A percentile compares a stretch with the other conserved stretches of the same genome.
Conservation (phyloP, 2,329 filamentous ascomycete species). For the Eurotiales sp. region DNA sequence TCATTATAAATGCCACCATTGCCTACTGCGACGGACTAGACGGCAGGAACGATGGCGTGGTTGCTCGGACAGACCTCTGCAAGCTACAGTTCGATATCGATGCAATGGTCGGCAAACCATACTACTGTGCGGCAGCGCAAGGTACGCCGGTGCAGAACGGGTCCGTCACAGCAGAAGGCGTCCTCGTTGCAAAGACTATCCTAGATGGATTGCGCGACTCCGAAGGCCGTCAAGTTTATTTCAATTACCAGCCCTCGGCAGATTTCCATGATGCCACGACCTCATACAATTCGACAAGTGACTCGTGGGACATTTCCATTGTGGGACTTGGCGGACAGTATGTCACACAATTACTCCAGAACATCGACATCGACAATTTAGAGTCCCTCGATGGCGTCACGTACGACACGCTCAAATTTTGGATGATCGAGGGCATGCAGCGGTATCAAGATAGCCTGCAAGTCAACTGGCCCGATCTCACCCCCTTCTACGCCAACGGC, state of each 20-base stretch:
- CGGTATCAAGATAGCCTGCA: no score
- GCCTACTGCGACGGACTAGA: constrained; percentile 54
- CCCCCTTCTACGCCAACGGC: constrained; percentile 44
- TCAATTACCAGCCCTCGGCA: constrained; percentile 33
- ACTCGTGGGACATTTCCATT: no score
- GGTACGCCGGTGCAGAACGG: constrained; percentile 9
- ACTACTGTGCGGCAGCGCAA: constrained; percentile 37
- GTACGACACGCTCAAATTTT: no score
- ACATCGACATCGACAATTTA: no score
- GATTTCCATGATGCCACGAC: constrained; percentile 33
- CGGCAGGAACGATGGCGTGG: constrained; percentile 52
- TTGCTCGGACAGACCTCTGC: constrained; percentile 49
- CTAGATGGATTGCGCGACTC: constrained; percentile 34
- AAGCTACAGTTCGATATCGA: constrained; percentile 45
- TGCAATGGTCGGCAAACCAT: constrained; percentile 45
- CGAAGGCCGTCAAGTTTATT: constrained; percentile 35
- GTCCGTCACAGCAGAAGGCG: constrained; percentile 16
- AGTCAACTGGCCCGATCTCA: no score
- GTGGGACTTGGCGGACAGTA: no score
- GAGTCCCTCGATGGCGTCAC: no score
- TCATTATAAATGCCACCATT: constrained; percentile 54
- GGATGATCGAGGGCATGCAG: no score
- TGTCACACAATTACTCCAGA: no score
- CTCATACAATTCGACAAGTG: no score
- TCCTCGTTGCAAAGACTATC: constrained; percentile 25